Base-by-base conservation (phyloP, 164 flowering plant genomes). In the Amborella trichopoda region DNA sequence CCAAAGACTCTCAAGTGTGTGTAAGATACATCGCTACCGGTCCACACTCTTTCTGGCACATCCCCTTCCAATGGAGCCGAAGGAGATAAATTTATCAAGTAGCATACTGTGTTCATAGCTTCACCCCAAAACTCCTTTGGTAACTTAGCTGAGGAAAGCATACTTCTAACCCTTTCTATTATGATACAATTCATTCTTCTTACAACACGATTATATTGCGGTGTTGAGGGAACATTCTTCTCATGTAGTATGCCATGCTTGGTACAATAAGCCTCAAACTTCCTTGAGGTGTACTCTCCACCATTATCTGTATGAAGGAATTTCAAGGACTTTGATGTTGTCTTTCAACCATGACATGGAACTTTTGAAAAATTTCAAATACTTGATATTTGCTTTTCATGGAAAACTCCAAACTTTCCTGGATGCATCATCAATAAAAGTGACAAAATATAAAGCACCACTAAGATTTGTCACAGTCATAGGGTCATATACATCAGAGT, bases 401-500 rank as follows among this genome's bases (percentile, higher is more conserved):
- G 9, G 41, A 22, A 13, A 11, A 33, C 8, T 18, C 28, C 27
- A 17, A 32, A n/a, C 17, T 21, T 23, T 48, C 17, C 28, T 48
- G 23, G 27, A 48, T 23, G 41, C 26, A 22, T 48, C 19, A 34
- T 48, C 41, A 34, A 48, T 34, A 8, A 48, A 48, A 13, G 27
- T 48, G 5, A 48, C 26, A 48, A 48, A 48, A 23, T 48, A 47
- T 12, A 3, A 20, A 11, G 50, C 38, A 17, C 39, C 50, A 28
- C 27, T 11, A 16, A 3, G 2, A 2, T n/a, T 18, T 14, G 10
- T 23, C 16, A 6, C 12, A 24, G 24, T 25, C 19, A 11, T 47
- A 28, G 40, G n/a, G 4, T 12, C 23, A 11, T 17, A 47, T 5
- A 20, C 24, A 47, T 30, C 13, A 2, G 39, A 47, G 16, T 28